Conservation (phyloP, 2,329 filamentous ascomycete genomes). For the Xenoacremonium recifei region DNA sequence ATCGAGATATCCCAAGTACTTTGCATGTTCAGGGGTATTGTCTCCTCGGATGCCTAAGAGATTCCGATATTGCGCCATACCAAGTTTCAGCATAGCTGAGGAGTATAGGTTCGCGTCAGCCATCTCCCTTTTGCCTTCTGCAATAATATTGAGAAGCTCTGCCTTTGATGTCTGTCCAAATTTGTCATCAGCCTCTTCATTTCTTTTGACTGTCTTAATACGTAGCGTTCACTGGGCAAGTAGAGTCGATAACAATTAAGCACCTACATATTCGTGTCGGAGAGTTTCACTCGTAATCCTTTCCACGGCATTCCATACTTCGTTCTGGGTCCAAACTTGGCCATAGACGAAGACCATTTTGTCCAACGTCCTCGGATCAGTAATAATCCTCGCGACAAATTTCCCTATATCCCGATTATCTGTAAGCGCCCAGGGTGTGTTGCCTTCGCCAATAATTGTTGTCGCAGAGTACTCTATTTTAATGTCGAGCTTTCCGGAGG, state of each 20-base stretch:
- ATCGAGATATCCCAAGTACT: slow-evolving; percentile 53
- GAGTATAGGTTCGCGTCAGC: neutral
- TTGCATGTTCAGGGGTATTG: slow-evolving; percentile 51
- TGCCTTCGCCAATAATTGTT: slow-evolving; percentile 44
- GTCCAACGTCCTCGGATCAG: slow-evolving; percentile 52
- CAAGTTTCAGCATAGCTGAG: neutral
- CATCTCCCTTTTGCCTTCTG: slow-evolving; percentile 28
- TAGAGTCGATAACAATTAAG: no score
- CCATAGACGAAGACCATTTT: slow-evolving; percentile 47
- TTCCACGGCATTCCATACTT: slow-evolving; percentile 46
- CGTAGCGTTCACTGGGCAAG: no score
- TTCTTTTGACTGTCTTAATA: neutral
- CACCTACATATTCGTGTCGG: neutral
- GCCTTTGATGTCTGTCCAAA: neutral
- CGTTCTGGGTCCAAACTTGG: slow-evolving; percentile 42
- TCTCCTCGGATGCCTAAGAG: slow-evolving; percentile 43
- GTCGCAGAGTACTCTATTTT: slow-evolving; percentile 31
- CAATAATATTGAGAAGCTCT: slow-evolving; percentile 19
- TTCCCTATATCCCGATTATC: slow-evolving; percentile 51
- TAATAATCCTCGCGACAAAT: slow-evolving; percentile 49
- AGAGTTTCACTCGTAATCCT: slow-evolving; percentile 46
- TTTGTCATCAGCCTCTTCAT: neutral
- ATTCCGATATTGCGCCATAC: neutral
- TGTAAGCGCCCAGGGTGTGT: slow-evolving; percentile 40
- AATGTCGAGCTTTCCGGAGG: slow-evolving; percentile 21